These are phyloP conservation scores for Eutypella sp. DNA, from an alignment of 2,329 filamentous ascomycete species.

Conservation along the genomic window DNA sequence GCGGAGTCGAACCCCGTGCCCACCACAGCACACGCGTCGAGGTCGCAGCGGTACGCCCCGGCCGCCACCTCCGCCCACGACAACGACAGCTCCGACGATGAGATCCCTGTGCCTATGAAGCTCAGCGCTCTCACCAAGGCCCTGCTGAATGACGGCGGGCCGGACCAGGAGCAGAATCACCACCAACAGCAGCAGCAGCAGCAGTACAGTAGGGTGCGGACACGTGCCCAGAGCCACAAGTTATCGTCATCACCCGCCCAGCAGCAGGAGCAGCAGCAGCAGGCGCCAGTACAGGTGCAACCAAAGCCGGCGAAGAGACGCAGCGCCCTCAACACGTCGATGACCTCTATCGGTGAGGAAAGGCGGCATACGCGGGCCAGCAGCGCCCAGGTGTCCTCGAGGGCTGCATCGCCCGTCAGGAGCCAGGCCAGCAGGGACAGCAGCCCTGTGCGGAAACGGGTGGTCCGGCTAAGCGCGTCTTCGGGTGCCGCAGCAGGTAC, in stretches of 20 bases:
- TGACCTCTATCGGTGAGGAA: slow-evolving; percentile 37
- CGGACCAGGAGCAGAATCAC: slow-evolving; percentile 48
- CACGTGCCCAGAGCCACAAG: slow-evolving; percentile 38
- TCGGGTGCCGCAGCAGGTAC: slow-evolving; percentile 26
- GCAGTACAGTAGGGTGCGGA: slow-evolving; percentile 34
- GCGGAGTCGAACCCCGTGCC: slow-evolving; percentile 40
- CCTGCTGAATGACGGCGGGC: slow-evolving; percentile 61
- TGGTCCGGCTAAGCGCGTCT: slow-evolving; percentile 52
- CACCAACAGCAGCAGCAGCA: slow-evolving; percentile 47
- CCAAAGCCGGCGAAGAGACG: slow-evolving; percentile 36
- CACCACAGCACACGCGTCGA: slow-evolving; percentile 25
- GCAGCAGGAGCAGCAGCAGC: no score
- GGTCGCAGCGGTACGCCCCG: slow-evolving; percentile 42
- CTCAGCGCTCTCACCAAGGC: slow-evolving; percentile 90
- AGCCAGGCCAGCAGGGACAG: slow-evolving; percentile 38
- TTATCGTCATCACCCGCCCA: slow-evolving; percentile 35
- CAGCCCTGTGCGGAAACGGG: slow-evolving; percentile 51
- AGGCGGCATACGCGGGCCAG: slow-evolving; percentile 43
- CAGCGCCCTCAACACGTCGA: slow-evolving; percentile 43
- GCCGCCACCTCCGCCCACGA: no score
- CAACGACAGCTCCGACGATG: slow-evolving; percentile 90
- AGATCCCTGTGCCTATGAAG: slow-evolving; percentile 86
- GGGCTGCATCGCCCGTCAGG: slow-evolving; percentile 38
- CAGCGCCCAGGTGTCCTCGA: slow-evolving; percentile 41
- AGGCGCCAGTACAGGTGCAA: slow-evolving; percentile 15